phyloP scores from a whole-genome alignment of 2,329 filamentous ascomycete species.

The Chaetomiaceae sp. region DNA sequence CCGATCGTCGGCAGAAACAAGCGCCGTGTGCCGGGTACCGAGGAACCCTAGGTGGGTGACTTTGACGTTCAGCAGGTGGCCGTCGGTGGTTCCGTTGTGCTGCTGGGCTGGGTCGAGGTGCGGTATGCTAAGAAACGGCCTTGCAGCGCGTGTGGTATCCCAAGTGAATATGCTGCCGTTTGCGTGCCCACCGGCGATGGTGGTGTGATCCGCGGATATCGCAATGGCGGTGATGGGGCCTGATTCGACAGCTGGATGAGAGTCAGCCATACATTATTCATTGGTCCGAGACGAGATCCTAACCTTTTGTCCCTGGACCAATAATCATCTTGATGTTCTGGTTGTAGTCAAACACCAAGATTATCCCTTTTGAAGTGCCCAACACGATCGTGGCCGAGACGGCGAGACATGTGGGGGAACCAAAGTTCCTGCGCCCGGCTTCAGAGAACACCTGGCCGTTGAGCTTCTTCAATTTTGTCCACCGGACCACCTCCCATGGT shows the following conservation, averaged over 20 bases:
- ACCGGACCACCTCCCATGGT: conserved; percentile 95
- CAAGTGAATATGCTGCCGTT: conserved; percentile 94
- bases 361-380: conserved; percentile 89
- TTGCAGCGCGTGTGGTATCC: conserved; percentile 78
- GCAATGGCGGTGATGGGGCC: conserved; percentile 83
- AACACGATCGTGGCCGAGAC: conserved; percentile 85
- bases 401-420: conserved; percentile 80
- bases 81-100: conserved; percentile 66
- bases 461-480: conserved; percentile 89
- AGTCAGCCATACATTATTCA: conserved; percentile 29
- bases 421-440: conserved; percentile 85
- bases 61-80: conserved; percentile 71
- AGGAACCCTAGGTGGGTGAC: conserved; percentile 93
- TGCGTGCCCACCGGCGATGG: conserved; percentile 82
- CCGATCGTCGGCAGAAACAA: conserved; percentile 89
- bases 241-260: conserved; percentile 70
- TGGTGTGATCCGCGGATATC: conserved; percentile 89
- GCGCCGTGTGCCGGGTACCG: conserved; percentile 84
- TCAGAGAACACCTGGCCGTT: conserved; percentile 90
- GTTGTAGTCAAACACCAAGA: conserved; percentile 95
- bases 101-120: conserved; percentile 64
- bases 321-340: conserved; percentile 93
- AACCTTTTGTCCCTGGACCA: conserved; percentile 85
- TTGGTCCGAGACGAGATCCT: neutral
- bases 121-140: conserved; percentile 83